Evolutionary conservation across 2,329 filamentous ascomycete genomes (phyloP).

Genomic region (Hymenoscyphus linearis): DNA sequence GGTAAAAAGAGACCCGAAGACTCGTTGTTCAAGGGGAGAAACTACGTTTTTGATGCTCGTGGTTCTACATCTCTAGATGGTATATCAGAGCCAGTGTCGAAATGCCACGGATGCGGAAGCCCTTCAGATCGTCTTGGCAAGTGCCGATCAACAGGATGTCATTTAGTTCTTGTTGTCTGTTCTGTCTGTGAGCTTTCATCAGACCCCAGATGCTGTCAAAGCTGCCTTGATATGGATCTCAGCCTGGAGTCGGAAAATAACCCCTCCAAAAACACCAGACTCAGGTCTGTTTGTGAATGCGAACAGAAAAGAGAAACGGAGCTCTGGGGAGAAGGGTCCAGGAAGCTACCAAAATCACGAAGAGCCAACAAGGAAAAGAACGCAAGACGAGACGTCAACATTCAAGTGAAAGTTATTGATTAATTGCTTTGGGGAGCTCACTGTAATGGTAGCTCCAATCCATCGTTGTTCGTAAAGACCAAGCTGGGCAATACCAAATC

Average conservation of each 20-base stretch:
- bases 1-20: slow-evolving; percentile 26
- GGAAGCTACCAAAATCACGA: slow-evolving; percentile 15
- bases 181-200: slow-evolving; percentile 21
- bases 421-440: not conserved
- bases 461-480: not conserved
- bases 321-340: slow-evolving; percentile 27
- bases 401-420: slow-evolving; percentile 14
- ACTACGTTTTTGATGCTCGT: slow-evolving; percentile 33
- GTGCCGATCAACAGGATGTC: slow-evolving; percentile 28
- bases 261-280: not conserved
- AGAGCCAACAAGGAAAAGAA: slow-evolving; percentile 16
- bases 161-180: slow-evolving; percentile 31
- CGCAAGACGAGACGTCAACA: slow-evolving; percentile 9
- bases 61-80: slow-evolving; percentile 25
- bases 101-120: slow-evolving; percentile 26
- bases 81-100: slow-evolving; percentile 24
- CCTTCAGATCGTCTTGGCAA: slow-evolving; percentile 28
- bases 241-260: not conserved
- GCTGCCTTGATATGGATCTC: slow-evolving; percentile 23
- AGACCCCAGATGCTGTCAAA: slow-evolving; percentile 27
- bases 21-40: slow-evolving; percentile 29
- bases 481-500: not conserved
- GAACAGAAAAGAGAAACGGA: slow-evolving; percentile 27
- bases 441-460: not conserved
- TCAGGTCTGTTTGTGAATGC: slow-evolving; percentile 27